Conservation (phyloP, 164 flowering plant genomes). For the Stephania yunnanensis region DNA sequence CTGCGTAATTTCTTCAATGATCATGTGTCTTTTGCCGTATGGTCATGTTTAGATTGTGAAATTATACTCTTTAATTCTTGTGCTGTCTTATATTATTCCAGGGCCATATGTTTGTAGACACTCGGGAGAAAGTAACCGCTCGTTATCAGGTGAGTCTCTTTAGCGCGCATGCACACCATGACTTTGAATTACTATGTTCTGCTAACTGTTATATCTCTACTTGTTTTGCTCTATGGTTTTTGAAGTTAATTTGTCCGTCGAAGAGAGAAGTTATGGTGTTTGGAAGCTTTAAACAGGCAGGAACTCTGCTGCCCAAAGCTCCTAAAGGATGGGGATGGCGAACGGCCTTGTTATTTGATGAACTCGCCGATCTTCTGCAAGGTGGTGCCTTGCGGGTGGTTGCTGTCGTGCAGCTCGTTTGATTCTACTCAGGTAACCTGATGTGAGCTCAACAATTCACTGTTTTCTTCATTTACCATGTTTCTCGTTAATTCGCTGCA, state of each 20-base stretch:
- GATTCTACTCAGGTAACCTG: conserved; percentile 18
- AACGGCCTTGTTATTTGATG: conserved; percentile 82
- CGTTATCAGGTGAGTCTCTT: conserved; percentile 74
- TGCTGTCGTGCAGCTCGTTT: conserved; percentile 87
- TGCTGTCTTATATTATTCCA: conserved; percentile 21
- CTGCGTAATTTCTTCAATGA: background rate
- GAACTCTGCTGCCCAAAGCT: conserved; percentile 93
- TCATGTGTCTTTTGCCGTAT: too few species aligned
- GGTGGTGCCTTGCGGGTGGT: conserved; percentile 77
- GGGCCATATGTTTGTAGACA: conserved; percentile 82
- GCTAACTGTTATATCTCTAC: background rate
- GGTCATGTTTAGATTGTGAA: background rate
- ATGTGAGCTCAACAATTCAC: background rate
- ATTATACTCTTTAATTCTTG: background rate
- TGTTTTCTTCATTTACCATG: background rate
- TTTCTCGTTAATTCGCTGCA: background rate
- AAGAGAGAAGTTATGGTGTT: conserved; percentile 95
- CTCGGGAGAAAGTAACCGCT: conserved; percentile 92
- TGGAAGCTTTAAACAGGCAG: conserved; percentile 83
- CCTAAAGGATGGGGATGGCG: conserved; percentile 99
- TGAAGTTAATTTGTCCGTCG: conserved; percentile 85
- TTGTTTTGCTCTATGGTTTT: background rate
- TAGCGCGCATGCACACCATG: background rate
- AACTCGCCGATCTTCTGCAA: conserved; percentile 83
- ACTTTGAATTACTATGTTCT: background rate